Conservation (phyloP, 768 basidiomycete species). For the Phaeotremella skinneri region DNA sequence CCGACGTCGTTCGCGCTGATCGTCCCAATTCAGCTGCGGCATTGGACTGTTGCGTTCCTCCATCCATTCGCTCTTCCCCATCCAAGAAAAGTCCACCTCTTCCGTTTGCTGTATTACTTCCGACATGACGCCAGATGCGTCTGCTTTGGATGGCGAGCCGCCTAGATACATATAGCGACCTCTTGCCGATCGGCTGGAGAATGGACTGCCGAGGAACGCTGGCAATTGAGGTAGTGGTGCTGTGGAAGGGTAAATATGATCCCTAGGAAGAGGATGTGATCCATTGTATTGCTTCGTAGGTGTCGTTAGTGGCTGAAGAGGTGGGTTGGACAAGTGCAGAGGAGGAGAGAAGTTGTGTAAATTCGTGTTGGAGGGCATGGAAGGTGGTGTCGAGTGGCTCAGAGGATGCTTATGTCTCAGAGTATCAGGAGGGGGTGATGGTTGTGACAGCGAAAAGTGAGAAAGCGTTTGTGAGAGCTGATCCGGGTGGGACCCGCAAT, state of each 20-base stretch:
- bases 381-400: not conserved
- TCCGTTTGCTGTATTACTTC: conserved; percentile 9
- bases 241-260: conserved; percentile 33
- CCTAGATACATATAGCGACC: conserved; percentile 24
- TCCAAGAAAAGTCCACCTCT: conserved; percentile 18
- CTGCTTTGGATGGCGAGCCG: conserved; percentile 13
- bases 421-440: conserved; percentile 9
- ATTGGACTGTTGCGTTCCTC: conserved; percentile 3
- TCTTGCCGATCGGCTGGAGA: conserved; percentile 26
- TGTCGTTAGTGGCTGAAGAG: conserved; percentile 1
- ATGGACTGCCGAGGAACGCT: conserved; percentile 43
- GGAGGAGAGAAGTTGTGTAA: not conserved
- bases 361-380: not conserved
- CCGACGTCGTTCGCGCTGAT: conserved; percentile 16
- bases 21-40: conserved; percentile 5
- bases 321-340: not conserved
- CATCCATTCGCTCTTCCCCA: conserved; percentile 33
- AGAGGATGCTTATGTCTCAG: not conserved
- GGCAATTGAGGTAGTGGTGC: conserved; percentile 38
- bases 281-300: not conserved
- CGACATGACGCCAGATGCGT: conserved; percentile 9
- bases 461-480: conserved; percentile 40
- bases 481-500: not conserved
- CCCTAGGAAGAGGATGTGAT: conserved; percentile 3
- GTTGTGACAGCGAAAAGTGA: conserved; percentile 38